Percentiles rank a stretch among this genome's conserved stretches.
phyloP scores from a whole-genome alignment of 768 basidiomycete genomes.

The Amanita molliuscula region DNA sequence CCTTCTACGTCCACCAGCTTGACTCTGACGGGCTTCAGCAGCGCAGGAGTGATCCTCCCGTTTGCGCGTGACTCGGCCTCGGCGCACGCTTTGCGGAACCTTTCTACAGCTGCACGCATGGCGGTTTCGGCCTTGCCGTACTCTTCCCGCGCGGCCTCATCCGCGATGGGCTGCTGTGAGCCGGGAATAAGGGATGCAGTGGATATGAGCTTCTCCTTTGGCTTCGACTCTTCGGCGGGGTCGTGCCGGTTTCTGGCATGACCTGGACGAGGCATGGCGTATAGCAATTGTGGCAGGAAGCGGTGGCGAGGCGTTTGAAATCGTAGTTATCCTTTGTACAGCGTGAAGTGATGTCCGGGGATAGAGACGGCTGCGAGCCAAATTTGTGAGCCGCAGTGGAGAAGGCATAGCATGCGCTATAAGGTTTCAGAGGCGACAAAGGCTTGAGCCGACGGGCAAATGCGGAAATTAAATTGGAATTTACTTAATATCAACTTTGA shows the following conservation, averaged over 20 bases:
- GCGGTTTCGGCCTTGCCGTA: conserved; percentile 51
- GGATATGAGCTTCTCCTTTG: conserved; percentile 32
- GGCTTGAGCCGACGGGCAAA: too few relatives aligned
- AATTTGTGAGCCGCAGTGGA: background rate
- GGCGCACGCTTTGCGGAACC: conserved; percentile 73
- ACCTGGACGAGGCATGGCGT: conserved; percentile 4
- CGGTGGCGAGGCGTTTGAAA: background rate
- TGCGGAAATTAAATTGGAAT: background rate
- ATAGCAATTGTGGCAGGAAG: background rate
- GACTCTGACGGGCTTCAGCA: conserved; percentile 63
- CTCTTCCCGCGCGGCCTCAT: conserved; percentile 44
- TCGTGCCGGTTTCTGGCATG: background rate
- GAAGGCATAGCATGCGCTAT: background rate
- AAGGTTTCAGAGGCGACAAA: too few relatives aligned
- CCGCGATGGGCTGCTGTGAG: conserved; percentile 51
- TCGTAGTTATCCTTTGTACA: background rate
- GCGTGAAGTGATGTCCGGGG: background rate
- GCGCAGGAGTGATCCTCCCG: conserved; percentile 65
- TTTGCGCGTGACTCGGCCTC: conserved; percentile 58
- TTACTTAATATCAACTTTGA: too few relatives aligned
- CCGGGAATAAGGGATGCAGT: conserved; percentile 57
- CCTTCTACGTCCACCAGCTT: conserved; percentile 26
- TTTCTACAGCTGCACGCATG: conserved; percentile 59
- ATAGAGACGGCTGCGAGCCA: background rate
- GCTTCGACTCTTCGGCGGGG: background rate